A percentile compares a stretch with the other conserved stretches of the same genome.
phyloP scores from a whole-genome alignment of 1,284 basidiomycete species.

The Heterobasidion parviporum region DNA sequence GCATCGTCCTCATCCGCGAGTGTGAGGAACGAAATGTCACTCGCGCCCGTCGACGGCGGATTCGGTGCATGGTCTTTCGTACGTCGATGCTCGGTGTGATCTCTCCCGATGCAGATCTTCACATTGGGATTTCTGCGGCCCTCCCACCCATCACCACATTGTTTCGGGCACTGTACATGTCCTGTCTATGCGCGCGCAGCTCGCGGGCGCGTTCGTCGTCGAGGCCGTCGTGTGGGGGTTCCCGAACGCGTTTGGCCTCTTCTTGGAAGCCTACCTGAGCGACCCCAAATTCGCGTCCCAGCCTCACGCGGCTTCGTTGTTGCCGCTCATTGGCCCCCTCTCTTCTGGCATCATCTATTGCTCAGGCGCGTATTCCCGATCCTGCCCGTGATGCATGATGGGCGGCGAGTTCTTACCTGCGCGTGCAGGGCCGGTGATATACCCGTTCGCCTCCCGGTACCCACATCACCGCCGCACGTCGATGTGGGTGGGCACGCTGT shows the following conservation, averaged over 20 bases:
- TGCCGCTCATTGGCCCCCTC: conserved; percentile 26
- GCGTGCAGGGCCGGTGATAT: conserved; percentile 16
- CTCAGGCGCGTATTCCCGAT: conserved; percentile 13
- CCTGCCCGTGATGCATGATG: not conserved
- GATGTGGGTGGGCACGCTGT: conserved; percentile 22
- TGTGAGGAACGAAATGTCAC: not conserved
- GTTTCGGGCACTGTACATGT: not conserved
- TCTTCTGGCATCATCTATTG: conserved; percentile 27
- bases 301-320: conserved; percentile 17
- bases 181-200: conserved; percentile 24
- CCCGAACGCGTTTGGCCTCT: conserved; percentile 24
- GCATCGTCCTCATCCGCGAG: no score
- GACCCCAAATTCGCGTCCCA: conserved; percentile 19
- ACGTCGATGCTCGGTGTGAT: not conserved
- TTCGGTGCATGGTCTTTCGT: conserved; percentile 5
- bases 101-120: not conserved
- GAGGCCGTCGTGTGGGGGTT: conserved; percentile 22
- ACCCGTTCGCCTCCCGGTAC: conserved; percentile 21
- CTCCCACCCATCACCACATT: not conserved
- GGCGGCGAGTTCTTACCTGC: not conserved
- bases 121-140: not conserved
- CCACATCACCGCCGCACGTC: conserved; percentile 19
- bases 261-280: conserved; percentile 21
- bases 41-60: not conserved
- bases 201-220: conserved; percentile 23